These are phyloP conservation scores for Cucumis hystrix DNA, from an alignment of 306 rosid genomes.

Conservation along the genomic window DNA sequence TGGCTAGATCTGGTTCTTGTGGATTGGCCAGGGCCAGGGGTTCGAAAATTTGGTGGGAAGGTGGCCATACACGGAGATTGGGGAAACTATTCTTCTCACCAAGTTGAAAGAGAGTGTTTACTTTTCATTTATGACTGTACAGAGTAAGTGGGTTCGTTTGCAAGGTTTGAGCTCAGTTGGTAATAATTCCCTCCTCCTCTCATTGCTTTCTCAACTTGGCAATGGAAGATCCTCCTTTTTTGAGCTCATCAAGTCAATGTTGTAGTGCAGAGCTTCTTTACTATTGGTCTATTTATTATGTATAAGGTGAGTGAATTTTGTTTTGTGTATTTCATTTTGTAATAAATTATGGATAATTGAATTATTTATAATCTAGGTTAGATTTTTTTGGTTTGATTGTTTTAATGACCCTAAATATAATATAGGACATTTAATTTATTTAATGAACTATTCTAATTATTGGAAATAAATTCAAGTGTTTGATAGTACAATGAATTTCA, in stretches of 20 bases:
- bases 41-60: not conserved
- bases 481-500: too few relatives aligned
- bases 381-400: too few relatives aligned
- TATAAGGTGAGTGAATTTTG: not conserved
- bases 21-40: not conserved
- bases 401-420: not conserved
- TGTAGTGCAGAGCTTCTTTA: not conserved
- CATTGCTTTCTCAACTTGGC: not conserved
- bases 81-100: not conserved
- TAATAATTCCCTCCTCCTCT: not conserved
- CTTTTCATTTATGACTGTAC: not conserved
- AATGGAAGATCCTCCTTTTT: not conserved
- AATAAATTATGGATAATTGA: not conserved
- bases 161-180: not conserved
- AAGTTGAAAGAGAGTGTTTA: not conserved
- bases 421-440: too few relatives aligned
- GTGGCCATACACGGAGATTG: not conserved
- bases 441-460: too few relatives aligned
- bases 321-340: not conserved
- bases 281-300: not conserved
- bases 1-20: not conserved
- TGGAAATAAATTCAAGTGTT: too few relatives aligned
- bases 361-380: not conserved
- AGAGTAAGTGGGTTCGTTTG: not conserved
- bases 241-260: not conserved